Evolutionary conservation across 257 asterid genomes (phyloP).

Genomic region (Knoxia roxburghii): DNA sequence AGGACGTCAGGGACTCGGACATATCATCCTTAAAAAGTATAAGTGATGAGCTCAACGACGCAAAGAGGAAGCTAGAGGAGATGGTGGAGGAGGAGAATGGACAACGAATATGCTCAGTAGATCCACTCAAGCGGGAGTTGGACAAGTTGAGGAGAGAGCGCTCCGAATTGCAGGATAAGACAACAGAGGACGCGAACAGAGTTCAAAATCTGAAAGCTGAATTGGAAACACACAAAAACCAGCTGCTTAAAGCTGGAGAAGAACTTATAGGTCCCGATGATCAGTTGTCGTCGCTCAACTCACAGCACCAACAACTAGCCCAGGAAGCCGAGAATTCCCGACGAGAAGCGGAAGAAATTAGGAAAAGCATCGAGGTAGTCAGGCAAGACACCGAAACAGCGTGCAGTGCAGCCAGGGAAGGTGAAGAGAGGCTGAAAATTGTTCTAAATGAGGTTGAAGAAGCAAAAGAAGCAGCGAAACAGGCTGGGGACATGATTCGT

Average conservation of each 20-base stretch:
- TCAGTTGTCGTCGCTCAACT: conserved; percentile 18
- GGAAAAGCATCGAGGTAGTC: conserved; percentile 23
- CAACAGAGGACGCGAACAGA: conserved; percentile 32
- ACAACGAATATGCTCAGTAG: conserved; percentile 25
- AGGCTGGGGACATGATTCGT: conserved; percentile 37
- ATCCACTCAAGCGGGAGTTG: conserved; percentile 27
- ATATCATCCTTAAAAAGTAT: conserved; percentile 19
- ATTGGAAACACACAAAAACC: conserved; percentile 39
- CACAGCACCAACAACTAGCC: conserved; percentile 34
- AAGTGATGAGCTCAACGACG: conserved; percentile 35
- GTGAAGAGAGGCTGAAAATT: conserved; percentile 43
- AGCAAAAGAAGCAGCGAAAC: conserved; percentile 53
- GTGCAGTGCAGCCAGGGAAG: conserved; percentile 30
- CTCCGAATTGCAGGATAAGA: conserved; percentile 29
- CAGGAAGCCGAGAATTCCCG: conserved; percentile 38
- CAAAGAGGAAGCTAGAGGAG: conserved; percentile 38
- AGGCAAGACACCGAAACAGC: conserved; percentile 53
- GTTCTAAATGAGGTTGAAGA: conserved; percentile 43
- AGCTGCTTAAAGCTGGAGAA: conserved; percentile 43
- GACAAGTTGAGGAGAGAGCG: conserved; percentile 39
- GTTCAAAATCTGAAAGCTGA: conserved; percentile 35
- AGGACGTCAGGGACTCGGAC: conserved; percentile 38
- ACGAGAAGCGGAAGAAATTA: conserved; percentile 37
- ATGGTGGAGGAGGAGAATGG: conserved; percentile 32
- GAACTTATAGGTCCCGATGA: conserved; percentile 16